Evolutionary conservation across 2,329 filamentous ascomycete species (phyloP), one percentile per base, ranked within the genome.

Genomic region (Lachnellula willkommii): DNA sequence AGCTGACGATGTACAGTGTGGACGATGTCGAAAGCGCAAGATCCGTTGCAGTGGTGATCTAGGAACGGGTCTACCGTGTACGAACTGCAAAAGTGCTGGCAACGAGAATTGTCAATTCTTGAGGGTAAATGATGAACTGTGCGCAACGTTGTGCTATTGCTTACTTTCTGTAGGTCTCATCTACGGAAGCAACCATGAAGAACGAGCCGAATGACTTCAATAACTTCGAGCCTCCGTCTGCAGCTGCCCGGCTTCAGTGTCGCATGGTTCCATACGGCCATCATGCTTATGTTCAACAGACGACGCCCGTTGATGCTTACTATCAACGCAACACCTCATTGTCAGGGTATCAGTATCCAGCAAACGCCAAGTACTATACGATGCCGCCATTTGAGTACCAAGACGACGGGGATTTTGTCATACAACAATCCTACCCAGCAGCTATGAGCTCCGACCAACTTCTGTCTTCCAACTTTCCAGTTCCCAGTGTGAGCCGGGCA

Each of bases 1-100:
- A 52, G 51, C 42, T 47, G 32, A 49, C 15, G 36, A 22, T 53
- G 35, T 20, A 20, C 62, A 96, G 93, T 97, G 93, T 71, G 83
- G 84, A 37, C 84, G 93, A 63, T 97, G 93, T 73, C 84, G 93
- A 58, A 92, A 93, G 74, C 83, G 93, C 57, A 97, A 97, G 77
- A 97, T 97, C 66, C 87, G 90, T 64, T 97, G 93, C 75, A 95
- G 89, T 67, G 93, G 93, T 45, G 90, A 96, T 69, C 78, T 80
- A 36, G 88, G 88, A 35, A 83, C 87, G 66, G 88, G 87, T n/a
- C 84, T 86, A 5, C 63, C 63, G n/a, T 97, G 93, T 72, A 77
- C 80, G 11, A 95, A 92, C 71, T 97, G 93, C 76, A 87, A 84
- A 66, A 83, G 78, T 59, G 87, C 92, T 52, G 87, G 88, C 12